Base-by-base conservation (phyloP, 345 rosid genomes). In the Toxicodendron radicans region DNA sequence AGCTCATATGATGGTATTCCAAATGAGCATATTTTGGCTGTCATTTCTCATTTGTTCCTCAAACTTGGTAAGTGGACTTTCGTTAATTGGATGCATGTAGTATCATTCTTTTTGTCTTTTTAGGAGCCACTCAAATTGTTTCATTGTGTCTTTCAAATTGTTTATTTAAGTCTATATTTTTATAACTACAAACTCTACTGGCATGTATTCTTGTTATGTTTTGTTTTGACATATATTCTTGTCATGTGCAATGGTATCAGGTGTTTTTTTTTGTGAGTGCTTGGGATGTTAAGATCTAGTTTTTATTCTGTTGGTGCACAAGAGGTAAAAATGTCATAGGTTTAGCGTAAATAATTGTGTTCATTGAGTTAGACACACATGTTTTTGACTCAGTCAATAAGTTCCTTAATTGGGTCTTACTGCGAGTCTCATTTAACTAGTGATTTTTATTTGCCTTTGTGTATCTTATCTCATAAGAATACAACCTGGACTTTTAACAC, bases 41-140 rank as follows among this genome's bases (percentile, higher is more conserved):
- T 84, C 73, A 80, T 82, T 67, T 76, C 90, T 72, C 73, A 76
- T 78, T 76, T 91, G 75, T 88, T 91, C 76, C 78, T 79, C 62
- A 90, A 84, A 80, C 94, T 95, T 73, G 94, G 99, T 95, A 86
- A 6, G 90, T 75, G 66, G 59, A 48, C 56, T 80, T 74, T 14
- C 35, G 17, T 32, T 73, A 18, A 45, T 66, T 69, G 70, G 16
- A 49, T 56, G 64, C 63, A 70, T 48, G 24, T 57, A 0, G 16
- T 43, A 4, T 61, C 32, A 14, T 58, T 58, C 17, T 8, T 52
- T 21, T 62, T 7, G 43, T 67, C 61, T 35, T 1, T 62, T 20
- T 2, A 18, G 33, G 33, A 23, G 46, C 3, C 30, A 27, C 30
- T 27, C 1, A 27, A 27, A 27, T 27, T 27, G 30, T 27, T 27